phyloP scores from a whole-genome alignment of 2,329 filamentous ascomycete species.

The Fusarium succisae region DNA sequence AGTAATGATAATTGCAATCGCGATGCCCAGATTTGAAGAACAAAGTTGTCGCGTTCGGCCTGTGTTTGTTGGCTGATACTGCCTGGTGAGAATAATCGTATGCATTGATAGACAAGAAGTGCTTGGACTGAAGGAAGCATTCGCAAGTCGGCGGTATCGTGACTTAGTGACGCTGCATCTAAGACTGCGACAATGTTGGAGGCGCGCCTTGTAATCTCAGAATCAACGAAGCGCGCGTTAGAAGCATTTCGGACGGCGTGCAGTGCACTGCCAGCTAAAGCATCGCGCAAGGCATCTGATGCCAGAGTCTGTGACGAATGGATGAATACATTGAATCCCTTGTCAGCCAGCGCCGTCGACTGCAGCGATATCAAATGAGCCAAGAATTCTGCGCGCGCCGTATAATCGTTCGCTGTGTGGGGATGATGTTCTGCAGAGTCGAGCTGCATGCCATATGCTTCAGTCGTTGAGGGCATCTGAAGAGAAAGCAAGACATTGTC shows the following conservation, averaged over 20 bases:
- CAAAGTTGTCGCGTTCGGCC: neutral
- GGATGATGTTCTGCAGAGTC: too few species aligned
- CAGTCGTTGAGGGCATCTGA: neutral
- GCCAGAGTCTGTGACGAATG: neutral
- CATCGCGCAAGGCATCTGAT: neutral
- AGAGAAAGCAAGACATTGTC: neutral
- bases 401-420: neutral
- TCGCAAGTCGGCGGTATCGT: accelerated
- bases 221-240: neutral
- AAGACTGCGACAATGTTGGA: neutral
- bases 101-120: neutral
- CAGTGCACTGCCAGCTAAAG: neutral
- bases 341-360: neutral
- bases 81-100: neutral
- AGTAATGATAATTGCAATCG: neutral
- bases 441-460: neutral
- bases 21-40: neutral
- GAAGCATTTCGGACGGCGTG: neutral
- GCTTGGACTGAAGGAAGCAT: neutral
- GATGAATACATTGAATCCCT: neutral
- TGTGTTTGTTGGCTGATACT: neutral
- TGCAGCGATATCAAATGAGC: neutral
- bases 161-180: neutral
- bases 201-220: neutral
- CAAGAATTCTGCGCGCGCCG: neutral